Conservation (phyloP, 176 grass and related monocot species). For the Oropetium thomaeum region DNA sequence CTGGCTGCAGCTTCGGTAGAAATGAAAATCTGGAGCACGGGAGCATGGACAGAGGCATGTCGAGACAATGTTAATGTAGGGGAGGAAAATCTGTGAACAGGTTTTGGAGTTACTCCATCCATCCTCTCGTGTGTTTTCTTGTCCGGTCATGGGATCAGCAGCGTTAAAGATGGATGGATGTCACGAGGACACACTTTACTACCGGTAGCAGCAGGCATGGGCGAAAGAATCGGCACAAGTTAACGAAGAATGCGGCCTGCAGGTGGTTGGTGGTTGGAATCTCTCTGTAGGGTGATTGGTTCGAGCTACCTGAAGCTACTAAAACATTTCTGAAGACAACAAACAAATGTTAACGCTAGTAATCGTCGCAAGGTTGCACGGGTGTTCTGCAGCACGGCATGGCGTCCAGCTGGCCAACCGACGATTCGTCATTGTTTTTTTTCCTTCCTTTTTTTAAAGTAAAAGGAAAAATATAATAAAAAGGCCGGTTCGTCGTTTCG, state of each 20-base stretch:
- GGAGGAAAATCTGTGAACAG: neutral
- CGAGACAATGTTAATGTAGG: neutral
- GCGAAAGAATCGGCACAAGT: neutral
- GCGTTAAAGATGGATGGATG: neutral
- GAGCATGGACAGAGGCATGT: neutral
- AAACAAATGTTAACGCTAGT: too few species aligned
- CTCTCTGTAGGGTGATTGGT: too few species aligned
- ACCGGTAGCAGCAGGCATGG: neutral
- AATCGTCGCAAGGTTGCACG: too few species aligned
- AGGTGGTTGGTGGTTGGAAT: neutral
- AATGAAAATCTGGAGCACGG: neutral
- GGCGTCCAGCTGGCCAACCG: too few species aligned
- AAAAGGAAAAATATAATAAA: too few species aligned
- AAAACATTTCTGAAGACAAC: too few species aligned
- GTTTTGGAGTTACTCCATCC: conserved; percentile 7
- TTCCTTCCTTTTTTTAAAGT: too few species aligned
- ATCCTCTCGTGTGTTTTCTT: conserved; percentile 24
- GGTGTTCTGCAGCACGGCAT: too few species aligned
- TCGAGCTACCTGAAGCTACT: too few species aligned
- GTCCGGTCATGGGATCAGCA: neutral
- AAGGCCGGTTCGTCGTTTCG: too few species aligned
- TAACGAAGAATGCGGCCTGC: neutral
- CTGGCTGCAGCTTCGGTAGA: neutral
- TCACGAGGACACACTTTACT: neutral
- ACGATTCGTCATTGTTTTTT: too few species aligned